Conservation (phyloP, 164 flowering plant species). For the Kingdonia uniflora region DNA sequence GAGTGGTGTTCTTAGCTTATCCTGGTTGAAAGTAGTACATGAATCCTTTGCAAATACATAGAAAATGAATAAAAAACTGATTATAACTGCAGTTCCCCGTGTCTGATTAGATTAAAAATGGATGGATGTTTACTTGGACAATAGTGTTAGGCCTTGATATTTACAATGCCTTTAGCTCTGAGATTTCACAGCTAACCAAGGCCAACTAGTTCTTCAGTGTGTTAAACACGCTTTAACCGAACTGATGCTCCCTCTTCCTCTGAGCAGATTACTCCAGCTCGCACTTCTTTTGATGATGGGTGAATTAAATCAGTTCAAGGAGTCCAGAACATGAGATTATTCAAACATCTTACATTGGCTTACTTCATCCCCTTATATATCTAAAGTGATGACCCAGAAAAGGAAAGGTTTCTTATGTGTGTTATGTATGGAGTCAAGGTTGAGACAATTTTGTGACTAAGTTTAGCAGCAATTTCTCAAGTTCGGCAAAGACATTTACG, state of each 20-base stretch:
- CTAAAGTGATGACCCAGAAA: conserved; percentile 71
- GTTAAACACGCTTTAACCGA: conserved; percentile 38
- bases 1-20: conserved; percentile 43
- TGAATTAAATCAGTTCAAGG: conserved; percentile 37
- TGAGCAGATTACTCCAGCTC: conserved; percentile 29
- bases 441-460: conserved; percentile 48
- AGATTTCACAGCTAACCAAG: conserved; percentile 63
- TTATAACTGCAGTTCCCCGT: conserved; percentile 77
- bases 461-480: conserved; percentile 52
- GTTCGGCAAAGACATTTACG: conserved; percentile 37
- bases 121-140: conserved; percentile 77
- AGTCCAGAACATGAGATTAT: conserved; percentile 49
- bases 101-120: conserved; percentile 82
- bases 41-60: conserved; percentile 54
- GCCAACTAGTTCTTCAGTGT: conserved; percentile 59
- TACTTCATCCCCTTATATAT: conserved; percentile 32
- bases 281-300: conserved; percentile 57
- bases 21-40: conserved; percentile 84
- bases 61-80: conserved; percentile 50
- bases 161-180: conserved; percentile 69
- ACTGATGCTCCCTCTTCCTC: conserved; percentile 16
- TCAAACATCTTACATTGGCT: conserved; percentile 31
- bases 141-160: conserved; percentile 78
- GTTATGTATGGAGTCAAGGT: conserved; percentile 88
- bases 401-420: conserved; percentile 75